A percentile compares a stretch with the other conserved stretches of the same genome.
phyloP scores from a whole-genome alignment of 345 rosid species.

The Orychophragmus violaceus region DNA sequence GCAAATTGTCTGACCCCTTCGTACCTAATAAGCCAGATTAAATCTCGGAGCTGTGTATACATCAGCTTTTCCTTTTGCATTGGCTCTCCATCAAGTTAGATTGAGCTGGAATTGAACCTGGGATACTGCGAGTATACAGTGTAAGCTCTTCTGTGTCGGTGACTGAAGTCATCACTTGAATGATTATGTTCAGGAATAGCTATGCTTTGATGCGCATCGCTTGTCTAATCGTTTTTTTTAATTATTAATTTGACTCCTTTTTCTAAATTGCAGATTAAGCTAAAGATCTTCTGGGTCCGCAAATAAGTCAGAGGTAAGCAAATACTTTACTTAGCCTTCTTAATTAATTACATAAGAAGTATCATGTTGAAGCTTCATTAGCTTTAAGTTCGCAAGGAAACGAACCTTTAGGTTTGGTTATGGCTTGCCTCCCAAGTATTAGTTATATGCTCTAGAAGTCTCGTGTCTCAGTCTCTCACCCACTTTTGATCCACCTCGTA shows the following conservation, averaged over 20 bases:
- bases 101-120: background rate
- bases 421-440: slow-evolving; percentile 12
- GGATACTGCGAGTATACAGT: background rate
- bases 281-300: slow-evolving; percentile 24
- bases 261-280: slow-evolving; percentile 21
- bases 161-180: slow-evolving; percentile 7
- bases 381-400: background rate
- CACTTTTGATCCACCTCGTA: slow-evolving; percentile 8
- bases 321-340: slow-evolving; percentile 21
- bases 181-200: slow-evolving; percentile 10
- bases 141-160: background rate
- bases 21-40: background rate
- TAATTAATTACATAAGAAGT: slow-evolving; percentile 15
- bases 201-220: slow-evolving; percentile 13
- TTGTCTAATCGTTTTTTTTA: slow-evolving; percentile 11
- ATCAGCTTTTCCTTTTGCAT: background rate
- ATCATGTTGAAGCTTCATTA: slow-evolving; percentile 15
- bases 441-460: background rate
- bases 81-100: background rate
- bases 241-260: background rate
- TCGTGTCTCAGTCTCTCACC: slow-evolving; percentile 27
- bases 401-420: background rate
- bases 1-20: slow-evolving; percentile 3
- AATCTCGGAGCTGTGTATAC: background rate
- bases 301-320: slow-evolving; percentile 25